phyloP scores from a whole-genome alignment of 176 grass and related monocot species.

The Cenchrus fungigraminus region DNA sequence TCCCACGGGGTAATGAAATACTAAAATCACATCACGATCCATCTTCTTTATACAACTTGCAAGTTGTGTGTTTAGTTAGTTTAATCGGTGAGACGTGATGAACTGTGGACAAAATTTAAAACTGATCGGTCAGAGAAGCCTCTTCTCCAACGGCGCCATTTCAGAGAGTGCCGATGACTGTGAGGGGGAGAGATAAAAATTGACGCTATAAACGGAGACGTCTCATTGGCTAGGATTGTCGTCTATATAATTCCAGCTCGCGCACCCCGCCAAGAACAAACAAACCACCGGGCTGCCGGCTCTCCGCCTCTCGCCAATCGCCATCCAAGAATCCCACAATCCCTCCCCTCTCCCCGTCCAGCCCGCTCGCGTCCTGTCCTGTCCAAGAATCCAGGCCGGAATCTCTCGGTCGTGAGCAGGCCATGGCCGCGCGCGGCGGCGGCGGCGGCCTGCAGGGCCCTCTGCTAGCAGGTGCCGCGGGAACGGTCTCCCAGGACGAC shows the following conservation, averaged over 20 bases:
- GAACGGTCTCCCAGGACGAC: background rate
- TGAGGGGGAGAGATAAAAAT: background rate
- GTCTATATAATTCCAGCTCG: background rate
- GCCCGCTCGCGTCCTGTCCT: background rate
- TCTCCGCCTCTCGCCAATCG: background rate
- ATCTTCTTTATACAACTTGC: too few relatives aligned
- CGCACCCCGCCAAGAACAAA: background rate
- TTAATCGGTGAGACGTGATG: too few relatives aligned
- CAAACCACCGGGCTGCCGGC: background rate
- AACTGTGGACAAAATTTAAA: too few relatives aligned
- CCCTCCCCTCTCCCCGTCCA: background rate
- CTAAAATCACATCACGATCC: too few relatives aligned
- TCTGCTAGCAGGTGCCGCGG: slow-evolving; percentile 18
- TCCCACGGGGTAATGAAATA: too few relatives aligned
- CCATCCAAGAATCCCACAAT: slow-evolving; percentile 27
- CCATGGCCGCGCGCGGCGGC: slow-evolving; percentile 35
- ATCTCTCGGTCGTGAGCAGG: background rate
- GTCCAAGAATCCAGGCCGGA: background rate
- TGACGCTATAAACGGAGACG: background rate
- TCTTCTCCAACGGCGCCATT: too few relatives aligned
- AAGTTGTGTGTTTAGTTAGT: too few relatives aligned
- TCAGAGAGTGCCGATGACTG: too few relatives aligned
- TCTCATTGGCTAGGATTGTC: background rate
- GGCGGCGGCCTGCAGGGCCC: slow-evolving; percentile 3
- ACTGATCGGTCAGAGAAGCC: too few relatives aligned